These are phyloP conservation scores for Royoungia palumana DNA, from an alignment of 768 basidiomycete species.

Conservation along the genomic window DNA sequence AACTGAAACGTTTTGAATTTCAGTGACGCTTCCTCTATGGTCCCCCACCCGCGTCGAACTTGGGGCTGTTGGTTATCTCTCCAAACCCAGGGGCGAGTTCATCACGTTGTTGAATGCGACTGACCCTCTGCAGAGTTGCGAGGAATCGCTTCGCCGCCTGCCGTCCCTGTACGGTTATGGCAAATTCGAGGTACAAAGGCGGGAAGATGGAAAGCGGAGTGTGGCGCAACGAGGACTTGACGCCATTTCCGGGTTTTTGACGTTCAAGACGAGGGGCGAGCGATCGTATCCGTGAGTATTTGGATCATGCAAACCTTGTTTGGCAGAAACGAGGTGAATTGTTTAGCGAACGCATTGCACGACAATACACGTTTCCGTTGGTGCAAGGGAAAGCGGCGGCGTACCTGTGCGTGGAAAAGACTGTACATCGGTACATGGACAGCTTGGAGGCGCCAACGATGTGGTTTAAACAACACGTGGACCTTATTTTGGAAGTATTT, in stretches of 20 bases:
- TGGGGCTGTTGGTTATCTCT: slow-evolving; percentile 75
- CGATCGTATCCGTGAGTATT: slow-evolving; percentile 39
- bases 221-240: slow-evolving; percentile 56
- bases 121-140: slow-evolving; percentile 45
- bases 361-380: slow-evolving; percentile 58
- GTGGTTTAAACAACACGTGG: slow-evolving; percentile 73
- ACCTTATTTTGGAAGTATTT: slow-evolving; percentile 58
- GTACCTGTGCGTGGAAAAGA: slow-evolving; percentile 65
- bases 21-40: slow-evolving; percentile 72
- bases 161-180: slow-evolving; percentile 68
- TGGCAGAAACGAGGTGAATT: background rate
- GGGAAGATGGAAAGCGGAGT: slow-evolving; percentile 53
- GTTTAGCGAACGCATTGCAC: slow-evolving; percentile 42
- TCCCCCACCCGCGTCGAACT: slow-evolving; percentile 56
- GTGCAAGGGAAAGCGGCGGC: slow-evolving; percentile 64
- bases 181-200: slow-evolving; percentile 40
- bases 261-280: slow-evolving; percentile 39
- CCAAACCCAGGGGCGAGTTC: slow-evolving; percentile 65
- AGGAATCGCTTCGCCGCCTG: slow-evolving; percentile 43
- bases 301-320: background rate
- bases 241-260: slow-evolving; percentile 47
- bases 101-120: slow-evolving; percentile 70
- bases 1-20: background rate
- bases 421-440: slow-evolving; percentile 65
- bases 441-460: slow-evolving; percentile 58